Evolutionary conservation across 2,329 filamentous ascomycete species (phyloP).

Genomic region (Trichoderma afroharzianum): DNA sequence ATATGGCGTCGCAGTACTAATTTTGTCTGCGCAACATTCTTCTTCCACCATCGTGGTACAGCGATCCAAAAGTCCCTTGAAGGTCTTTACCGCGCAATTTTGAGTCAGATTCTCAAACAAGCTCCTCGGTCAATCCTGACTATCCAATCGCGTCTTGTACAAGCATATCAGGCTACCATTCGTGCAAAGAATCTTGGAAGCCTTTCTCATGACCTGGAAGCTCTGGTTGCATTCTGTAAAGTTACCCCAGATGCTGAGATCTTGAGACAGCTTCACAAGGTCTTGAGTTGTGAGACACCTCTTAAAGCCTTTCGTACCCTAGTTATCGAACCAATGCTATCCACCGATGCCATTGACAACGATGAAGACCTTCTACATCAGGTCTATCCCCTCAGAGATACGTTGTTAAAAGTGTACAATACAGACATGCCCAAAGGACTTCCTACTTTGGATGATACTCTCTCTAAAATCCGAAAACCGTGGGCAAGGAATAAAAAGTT

Average conservation of each 20-base stretch:
- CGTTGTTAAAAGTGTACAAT: neutral
- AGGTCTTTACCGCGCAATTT: neutral
- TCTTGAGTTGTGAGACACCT: neutral
- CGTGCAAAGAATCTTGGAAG: neutral
- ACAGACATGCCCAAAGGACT: neutral
- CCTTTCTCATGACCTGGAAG: neutral
- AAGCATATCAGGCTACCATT: neutral
- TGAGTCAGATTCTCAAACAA: neutral
- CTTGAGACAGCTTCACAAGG: fast-evolving
- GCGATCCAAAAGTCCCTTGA: neutral
- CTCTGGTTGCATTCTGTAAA: neutral
- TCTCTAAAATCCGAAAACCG: neutral
- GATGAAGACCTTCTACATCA: neutral
- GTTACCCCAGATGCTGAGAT: neutral
- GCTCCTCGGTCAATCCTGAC: neutral
- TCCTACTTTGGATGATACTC: too few relatives aligned
- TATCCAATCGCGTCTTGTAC: neutral
- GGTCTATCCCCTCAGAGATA: neutral
- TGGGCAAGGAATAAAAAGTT: fast-evolving
- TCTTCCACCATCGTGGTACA: constrained; percentile 8
- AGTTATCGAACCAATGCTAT: neutral
- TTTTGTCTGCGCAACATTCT: neutral
- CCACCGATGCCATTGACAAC: fast-evolving
- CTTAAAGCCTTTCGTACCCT: neutral
- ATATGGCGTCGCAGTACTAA: neutral